Evolutionary conservation across 257 asterid genomes (phyloP).

Genomic region (Orobanche coerulescens): DNA sequence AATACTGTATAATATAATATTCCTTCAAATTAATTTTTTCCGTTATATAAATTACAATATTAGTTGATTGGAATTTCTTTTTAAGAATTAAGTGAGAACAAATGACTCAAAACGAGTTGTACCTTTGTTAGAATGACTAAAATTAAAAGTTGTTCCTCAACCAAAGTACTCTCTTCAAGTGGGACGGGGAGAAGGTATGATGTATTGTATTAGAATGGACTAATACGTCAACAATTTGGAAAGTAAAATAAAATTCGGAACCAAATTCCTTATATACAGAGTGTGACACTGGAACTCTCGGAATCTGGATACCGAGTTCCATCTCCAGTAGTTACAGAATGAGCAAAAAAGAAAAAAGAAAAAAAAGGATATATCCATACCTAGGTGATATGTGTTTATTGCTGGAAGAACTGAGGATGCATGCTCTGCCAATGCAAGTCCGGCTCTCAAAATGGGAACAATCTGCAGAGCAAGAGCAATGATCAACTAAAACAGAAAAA

Average conservation of each 20-base stretch:
- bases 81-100: too few relatives aligned
- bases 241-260: not conserved
- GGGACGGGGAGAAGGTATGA: too few relatives aligned
- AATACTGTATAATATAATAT: too few relatives aligned
- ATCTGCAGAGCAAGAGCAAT: constrained; percentile 45
- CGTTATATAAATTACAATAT: too few relatives aligned
- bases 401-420: constrained; percentile 85
- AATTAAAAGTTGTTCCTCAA: too few relatives aligned
- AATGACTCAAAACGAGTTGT: too few relatives aligned
- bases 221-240: constrained; percentile 11
- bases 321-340: constrained; percentile 3
- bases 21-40: too few relatives aligned
- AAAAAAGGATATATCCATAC: constrained; percentile 29
- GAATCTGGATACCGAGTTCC: too few relatives aligned
- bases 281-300: not conserved
- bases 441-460: constrained; percentile 97
- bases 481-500: constrained; percentile 10
- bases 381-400: constrained; percentile 76
- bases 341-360: too few relatives aligned
- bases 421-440: constrained; percentile 95
- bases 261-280: not conserved
- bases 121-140: too few relatives aligned
- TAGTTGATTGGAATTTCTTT: too few relatives aligned
- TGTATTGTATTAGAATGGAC: constrained; percentile 1
- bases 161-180: too few relatives aligned